Evolutionary conservation across 2,329 filamentous ascomycete species (phyloP).

Genomic region (Tolypocladium sp.): DNA sequence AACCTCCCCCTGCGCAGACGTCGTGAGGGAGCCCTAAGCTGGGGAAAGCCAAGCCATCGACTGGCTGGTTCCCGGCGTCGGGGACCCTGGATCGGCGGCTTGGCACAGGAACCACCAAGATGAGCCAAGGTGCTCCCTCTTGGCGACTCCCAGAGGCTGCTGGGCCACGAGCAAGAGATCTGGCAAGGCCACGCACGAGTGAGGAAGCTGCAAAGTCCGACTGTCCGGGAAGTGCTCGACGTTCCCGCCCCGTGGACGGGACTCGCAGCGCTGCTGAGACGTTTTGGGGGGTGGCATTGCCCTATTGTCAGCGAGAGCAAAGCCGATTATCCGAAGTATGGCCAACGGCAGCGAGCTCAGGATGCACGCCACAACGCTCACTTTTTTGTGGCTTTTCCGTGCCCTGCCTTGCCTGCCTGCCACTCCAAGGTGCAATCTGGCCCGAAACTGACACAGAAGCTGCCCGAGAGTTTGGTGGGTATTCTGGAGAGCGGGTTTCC

Average conservation of each 20-base stretch:
- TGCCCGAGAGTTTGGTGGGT: background rate
- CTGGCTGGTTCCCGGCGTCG: background rate
- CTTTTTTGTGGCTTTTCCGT: background rate
- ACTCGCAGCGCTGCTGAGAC: background rate
- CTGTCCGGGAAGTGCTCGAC: background rate
- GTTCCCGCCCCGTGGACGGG: background rate
- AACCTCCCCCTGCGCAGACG: too few relatives aligned
- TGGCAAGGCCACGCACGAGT: background rate
- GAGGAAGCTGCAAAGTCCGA: too few relatives aligned
- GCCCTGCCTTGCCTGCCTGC: too few relatives aligned
- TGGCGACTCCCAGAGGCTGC: background rate
- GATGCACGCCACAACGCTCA: background rate
- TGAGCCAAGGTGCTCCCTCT: background rate
- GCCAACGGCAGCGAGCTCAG: background rate
- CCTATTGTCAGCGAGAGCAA: background rate
- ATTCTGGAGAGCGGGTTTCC: too few relatives aligned
- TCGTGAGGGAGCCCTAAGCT: too few relatives aligned
- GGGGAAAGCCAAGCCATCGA: background rate
- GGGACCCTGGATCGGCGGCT: background rate
- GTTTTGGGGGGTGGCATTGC: background rate
- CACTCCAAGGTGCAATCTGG: too few relatives aligned
- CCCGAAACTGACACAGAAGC: background rate
- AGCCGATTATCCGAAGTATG: conserved; percentile 3
- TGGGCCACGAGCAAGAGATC: background rate
- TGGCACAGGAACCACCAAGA: background rate